Evolutionary conservation across 2,329 filamentous ascomycete species (phyloP).

Genomic region (Diaporthe batatas): DNA sequence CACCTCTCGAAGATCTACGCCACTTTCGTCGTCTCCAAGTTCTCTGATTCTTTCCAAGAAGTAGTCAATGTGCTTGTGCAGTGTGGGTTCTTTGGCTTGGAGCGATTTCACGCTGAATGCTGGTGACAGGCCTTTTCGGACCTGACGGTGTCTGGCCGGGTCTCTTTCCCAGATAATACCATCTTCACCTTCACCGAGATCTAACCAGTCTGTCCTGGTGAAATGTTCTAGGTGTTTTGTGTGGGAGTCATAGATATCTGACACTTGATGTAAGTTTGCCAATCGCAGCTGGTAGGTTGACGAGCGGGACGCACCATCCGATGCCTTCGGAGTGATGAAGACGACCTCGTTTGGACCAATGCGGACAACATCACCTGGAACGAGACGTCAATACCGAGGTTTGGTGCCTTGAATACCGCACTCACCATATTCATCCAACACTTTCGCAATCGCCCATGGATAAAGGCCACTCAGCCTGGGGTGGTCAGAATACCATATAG

Average conservation of each 20-base stretch:
- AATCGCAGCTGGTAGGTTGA: background rate
- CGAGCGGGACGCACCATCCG: background rate
- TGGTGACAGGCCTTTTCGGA: background rate
- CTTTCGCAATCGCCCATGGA: slow-evolving; percentile 23
- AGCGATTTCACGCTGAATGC: slow-evolving; percentile 12
- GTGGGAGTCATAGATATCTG: slow-evolving; percentile 14
- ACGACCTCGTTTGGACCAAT: slow-evolving; percentile 33
- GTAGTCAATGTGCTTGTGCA: slow-evolving; percentile 23
- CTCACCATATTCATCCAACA: slow-evolving; percentile 13
- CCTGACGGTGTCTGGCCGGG: slow-evolving; percentile 3
- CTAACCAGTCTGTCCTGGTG: slow-evolving; percentile 27
- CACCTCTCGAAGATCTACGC: slow-evolving; percentile 4
- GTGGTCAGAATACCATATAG: background rate
- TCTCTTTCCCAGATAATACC: slow-evolving; percentile 20
- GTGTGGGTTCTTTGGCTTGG: background rate
- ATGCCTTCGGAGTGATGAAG: slow-evolving; percentile 19
- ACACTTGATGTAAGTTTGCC: no score
- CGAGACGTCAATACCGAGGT: background rate
- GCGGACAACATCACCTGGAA: slow-evolving; percentile 14
- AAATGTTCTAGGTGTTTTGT: slow-evolving; percentile 12
- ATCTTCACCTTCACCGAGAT: slow-evolving; percentile 1
- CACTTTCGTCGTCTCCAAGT: background rate
- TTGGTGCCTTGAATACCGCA: no score
- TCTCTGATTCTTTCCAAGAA: slow-evolving; percentile 8
- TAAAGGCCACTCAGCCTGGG: slow-evolving; percentile 13